phyloP scores from a whole-genome alignment of 495 filamentous ascomycete species.

The Penicillium desertorum region DNA sequence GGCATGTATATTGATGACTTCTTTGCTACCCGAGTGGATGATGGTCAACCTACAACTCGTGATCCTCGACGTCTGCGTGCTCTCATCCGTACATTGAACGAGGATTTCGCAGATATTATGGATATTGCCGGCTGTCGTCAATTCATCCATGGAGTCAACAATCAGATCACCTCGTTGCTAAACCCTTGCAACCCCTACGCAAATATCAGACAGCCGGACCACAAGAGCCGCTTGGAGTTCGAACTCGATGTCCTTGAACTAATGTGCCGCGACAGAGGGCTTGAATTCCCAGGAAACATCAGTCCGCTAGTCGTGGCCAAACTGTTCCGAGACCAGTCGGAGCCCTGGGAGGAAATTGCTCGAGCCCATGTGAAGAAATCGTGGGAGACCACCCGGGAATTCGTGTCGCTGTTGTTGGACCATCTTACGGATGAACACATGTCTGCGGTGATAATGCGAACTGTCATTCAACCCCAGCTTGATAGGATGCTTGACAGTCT shows the following conservation, averaged over 20 bases:
- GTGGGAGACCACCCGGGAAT: constrained; percentile 27
- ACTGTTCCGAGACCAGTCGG: constrained; percentile 45
- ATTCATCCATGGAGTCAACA: background rate
- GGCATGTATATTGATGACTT: background rate
- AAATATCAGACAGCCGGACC: constrained; percentile 17
- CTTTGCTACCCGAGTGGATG: background rate
- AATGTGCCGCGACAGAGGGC: constrained; percentile 31
- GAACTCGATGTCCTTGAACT: constrained; percentile 22
- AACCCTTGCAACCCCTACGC: constrained; percentile 15
- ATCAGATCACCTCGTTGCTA: background rate
- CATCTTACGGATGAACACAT: constrained; percentile 34
- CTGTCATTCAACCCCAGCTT: constrained; percentile 27
- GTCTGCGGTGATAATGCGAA: constrained; percentile 25
- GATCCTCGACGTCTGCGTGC: constrained; percentile 27
- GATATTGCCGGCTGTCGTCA: background rate
- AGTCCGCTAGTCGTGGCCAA: constrained; percentile 45
- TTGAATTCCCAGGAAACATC: constrained; percentile 46
- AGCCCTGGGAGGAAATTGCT: constrained; percentile 39
- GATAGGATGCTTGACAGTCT: constrained; percentile 33
- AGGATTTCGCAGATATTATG: constrained; percentile 51
- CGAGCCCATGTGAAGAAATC: constrained; percentile 22
- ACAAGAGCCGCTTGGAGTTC: constrained; percentile 10
- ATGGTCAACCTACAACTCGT: too few relatives aligned
- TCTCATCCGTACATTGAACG: constrained; percentile 51
- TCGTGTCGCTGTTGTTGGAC: constrained; percentile 29